A percentile compares a stretch with the other conserved stretches of the same genome.
Conservation (phyloP, 2,329 filamentous ascomycete genomes). For the Exophiala sp. region DNA sequence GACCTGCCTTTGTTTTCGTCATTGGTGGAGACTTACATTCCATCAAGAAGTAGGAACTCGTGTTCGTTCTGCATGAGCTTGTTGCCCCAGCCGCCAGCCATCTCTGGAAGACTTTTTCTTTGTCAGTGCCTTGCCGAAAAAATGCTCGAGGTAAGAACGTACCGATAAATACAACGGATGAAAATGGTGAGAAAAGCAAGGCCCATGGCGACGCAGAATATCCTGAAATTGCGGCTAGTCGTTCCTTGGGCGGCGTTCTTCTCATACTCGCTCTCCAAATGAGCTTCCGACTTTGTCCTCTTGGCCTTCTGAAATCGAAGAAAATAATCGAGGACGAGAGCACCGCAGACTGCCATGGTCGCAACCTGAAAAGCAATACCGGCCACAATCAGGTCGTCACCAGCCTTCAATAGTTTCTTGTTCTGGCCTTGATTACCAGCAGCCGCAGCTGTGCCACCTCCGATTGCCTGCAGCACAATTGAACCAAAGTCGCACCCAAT, state of each 20-base stretch:
- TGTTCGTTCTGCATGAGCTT: conserved; percentile 45
- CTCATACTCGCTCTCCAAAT: conserved; percentile 32
- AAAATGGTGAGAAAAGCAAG: conserved; percentile 40
- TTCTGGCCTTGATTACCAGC: conserved; percentile 33
- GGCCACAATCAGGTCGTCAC: conserved; percentile 56
- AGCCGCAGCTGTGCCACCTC: conserved; percentile 55
- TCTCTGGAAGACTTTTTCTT: conserved; percentile 44
- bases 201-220: conserved; percentile 23
- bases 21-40: conserved; percentile 38
- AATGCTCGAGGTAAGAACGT: conserved; percentile 14
- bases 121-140: conserved; percentile 3
- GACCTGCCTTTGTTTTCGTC: not conserved
- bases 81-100: conserved; percentile 50
- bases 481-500: conserved; percentile 57
- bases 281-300: conserved; percentile 23
- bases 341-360: conserved; percentile 40
- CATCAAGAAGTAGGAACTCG: conserved; percentile 48
- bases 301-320: conserved; percentile 34
- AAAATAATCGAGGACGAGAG: conserved; percentile 43
- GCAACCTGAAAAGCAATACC: conserved; percentile 58
- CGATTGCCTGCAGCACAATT: conserved; percentile 56
- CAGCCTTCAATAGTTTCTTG: conserved; percentile 40
- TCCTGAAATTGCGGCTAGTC: conserved; percentile 21
- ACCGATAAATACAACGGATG: conserved; percentile 46
- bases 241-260: conserved; percentile 22